Percentiles rank a stretch among this genome's conserved stretches.
These are phyloP conservation scores for Dioscorea cayenensis DNA, from an alignment of 116 monocot species.

Conservation along the genomic window DNA sequence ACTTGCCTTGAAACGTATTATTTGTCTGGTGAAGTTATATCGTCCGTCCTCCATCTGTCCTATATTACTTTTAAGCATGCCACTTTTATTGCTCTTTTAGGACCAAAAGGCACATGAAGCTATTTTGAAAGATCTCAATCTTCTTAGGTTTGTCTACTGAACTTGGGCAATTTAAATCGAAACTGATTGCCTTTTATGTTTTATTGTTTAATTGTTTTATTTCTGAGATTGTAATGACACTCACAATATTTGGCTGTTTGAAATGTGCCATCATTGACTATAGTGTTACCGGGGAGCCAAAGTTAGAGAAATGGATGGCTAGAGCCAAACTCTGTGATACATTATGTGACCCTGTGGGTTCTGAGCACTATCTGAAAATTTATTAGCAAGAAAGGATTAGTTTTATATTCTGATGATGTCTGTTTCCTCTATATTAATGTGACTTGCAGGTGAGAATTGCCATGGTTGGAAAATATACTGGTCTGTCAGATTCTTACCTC, in stretches of 20 bases:
- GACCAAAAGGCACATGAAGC: constrained; percentile 84
- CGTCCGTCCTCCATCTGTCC: background rate
- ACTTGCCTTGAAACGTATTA: background rate
- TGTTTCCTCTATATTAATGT: background rate
- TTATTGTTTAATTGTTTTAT: background rate
- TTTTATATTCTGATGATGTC: background rate
- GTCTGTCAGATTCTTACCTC: constrained; percentile 80
- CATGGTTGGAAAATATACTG: constrained; percentile 90
- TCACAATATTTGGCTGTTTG: background rate
- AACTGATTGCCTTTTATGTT: background rate
- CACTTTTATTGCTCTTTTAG: constrained; percentile 19
- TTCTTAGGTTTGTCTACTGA: constrained; percentile 32
- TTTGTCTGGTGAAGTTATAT: background rate
- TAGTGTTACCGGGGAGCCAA: constrained; percentile 38
- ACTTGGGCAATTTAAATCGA: background rate
- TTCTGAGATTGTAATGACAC: background rate
- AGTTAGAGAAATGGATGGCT: constrained; percentile 54
- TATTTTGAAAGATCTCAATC: constrained; percentile 54
- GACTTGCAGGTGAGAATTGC: constrained; percentile 74
- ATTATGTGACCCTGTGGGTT: constrained; percentile 53
- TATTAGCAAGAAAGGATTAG: background rate
- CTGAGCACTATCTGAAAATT: background rate
- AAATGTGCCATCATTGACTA: background rate
- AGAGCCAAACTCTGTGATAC: constrained; percentile 51
- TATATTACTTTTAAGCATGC: background rate